A percentile compares a stretch with the other conserved stretches of the same genome.
These are phyloP conservation scores for Stylosanthes scabra DNA, from an alignment of 331 rosid species.

Conservation along the genomic window DNA sequence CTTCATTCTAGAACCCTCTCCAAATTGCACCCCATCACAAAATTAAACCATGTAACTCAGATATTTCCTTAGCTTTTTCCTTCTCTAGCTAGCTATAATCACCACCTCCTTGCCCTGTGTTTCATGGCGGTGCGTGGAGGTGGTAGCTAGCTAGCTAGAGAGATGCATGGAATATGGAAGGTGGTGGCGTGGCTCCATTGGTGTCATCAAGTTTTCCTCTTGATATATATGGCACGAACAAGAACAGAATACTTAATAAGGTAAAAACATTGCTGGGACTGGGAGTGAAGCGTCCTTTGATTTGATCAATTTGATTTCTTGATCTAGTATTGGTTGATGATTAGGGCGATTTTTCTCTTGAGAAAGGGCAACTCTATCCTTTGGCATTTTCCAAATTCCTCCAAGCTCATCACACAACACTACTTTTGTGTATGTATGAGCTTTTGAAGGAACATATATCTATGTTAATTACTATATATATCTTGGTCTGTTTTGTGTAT, in stretches of 20 bases:
- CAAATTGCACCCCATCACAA: constrained; percentile 33
- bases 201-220: constrained; percentile 10
- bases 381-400: constrained; percentile 72
- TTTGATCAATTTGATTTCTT: not conserved
- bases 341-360: constrained; percentile 45
- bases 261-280: constrained; percentile 34
- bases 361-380: constrained; percentile 88
- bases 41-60: not conserved
- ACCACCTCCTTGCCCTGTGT: constrained; percentile 41
- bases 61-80: not conserved
- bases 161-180: not conserved
- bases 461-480: not conserved
- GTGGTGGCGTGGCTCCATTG: constrained; percentile 6
- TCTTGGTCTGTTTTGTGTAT: constrained; percentile 7
- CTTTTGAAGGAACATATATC: constrained; percentile 39
- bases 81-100: too few relatives aligned
- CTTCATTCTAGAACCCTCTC: constrained; percentile 59
- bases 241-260: not conserved
- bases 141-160: constrained; percentile 33
- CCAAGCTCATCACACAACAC: constrained; percentile 37
- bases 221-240: constrained; percentile 17
- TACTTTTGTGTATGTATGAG: constrained; percentile 26
- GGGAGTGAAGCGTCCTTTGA: constrained; percentile 47
- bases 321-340: not conserved
- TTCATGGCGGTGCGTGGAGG: constrained; percentile 40